Conservation (phyloP, 2,329 filamentous ascomycete species). For the Alternaria arborescens region DNA sequence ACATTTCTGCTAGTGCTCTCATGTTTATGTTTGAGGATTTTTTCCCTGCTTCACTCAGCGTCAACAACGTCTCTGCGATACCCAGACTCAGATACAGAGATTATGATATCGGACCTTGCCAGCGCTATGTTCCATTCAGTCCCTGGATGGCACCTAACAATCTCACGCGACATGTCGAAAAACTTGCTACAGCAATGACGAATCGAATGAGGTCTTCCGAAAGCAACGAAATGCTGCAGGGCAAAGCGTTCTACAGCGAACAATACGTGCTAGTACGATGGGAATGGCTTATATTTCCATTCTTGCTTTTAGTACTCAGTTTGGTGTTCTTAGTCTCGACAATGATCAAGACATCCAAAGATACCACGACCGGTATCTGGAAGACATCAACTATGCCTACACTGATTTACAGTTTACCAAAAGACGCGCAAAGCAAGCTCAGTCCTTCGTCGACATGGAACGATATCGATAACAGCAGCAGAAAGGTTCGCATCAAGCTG, state of each 20-base stretch:
- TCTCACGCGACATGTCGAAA: conserved; percentile 27
- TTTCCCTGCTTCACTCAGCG: no score
- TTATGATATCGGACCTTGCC: background rate
- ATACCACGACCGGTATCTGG: conserved; percentile 33
- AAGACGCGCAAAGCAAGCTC: conserved; percentile 22
- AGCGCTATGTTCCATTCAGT: conserved; percentile 11
- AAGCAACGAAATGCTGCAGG: conserved; percentile 15
- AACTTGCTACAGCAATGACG: conserved; percentile 27
- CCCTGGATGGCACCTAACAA: conserved; percentile 28
- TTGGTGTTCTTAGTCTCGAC: conserved; percentile 38
- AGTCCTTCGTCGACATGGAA: conserved; percentile 7
- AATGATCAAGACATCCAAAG: conserved; percentile 24
- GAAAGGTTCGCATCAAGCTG: conserved; percentile 25
- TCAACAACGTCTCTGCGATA: no score
- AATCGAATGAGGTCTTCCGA: conserved; percentile 17
- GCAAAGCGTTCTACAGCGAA: conserved; percentile 27
- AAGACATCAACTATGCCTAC: conserved; percentile 29
- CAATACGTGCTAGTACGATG: conserved; percentile 41
- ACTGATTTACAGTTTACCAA: conserved; percentile 31
- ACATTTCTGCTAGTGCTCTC: background rate
- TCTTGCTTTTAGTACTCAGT: conserved; percentile 27
- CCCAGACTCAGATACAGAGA: conserved; percentile 8
- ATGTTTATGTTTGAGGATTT: no score
- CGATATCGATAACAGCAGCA: conserved; percentile 5
- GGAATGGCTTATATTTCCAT: conserved; percentile 44